Conservation (phyloP, 2,329 filamentous ascomycete species). For the Colletotrichum sansevieriae region DNA sequence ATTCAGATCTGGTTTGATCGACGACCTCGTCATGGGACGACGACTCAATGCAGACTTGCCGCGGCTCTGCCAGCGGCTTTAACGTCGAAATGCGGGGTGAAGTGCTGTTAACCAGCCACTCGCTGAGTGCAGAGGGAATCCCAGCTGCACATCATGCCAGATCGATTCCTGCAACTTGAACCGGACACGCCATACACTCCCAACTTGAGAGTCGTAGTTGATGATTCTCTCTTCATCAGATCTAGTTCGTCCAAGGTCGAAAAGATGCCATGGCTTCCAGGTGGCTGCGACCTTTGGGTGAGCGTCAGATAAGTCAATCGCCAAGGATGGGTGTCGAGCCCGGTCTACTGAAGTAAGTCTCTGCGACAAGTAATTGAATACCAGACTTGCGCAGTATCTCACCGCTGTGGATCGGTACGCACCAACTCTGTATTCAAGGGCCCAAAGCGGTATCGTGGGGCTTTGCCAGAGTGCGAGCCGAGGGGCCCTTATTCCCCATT, state of each 20-base stretch:
- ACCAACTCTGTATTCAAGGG: conserved; percentile 13
- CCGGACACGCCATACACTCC: conserved; percentile 2
- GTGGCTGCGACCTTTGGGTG: conserved; percentile 1
- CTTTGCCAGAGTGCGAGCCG: conserved; percentile 1
- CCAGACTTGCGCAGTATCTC: neutral
- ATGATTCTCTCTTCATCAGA: conserved; percentile 22
- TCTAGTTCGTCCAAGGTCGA: conserved; percentile 40
- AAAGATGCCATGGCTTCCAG: conserved; percentile 20
- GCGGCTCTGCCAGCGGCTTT: conserved; percentile 16
- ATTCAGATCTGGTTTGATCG: conserved; percentile 41
- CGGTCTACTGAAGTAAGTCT: too few relatives aligned
- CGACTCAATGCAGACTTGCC: conserved; percentile 18
- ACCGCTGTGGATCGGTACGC: conserved; percentile 12
- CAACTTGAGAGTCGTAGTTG: neutral
- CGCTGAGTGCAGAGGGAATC: neutral
- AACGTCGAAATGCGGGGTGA: conserved; percentile 34
- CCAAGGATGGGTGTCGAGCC: too few relatives aligned
- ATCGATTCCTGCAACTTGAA: conserved; percentile 38
- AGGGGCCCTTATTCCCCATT: neutral
- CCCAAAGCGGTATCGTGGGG: conserved; percentile 28
- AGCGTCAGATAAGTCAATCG: neutral
- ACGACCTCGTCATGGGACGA: conserved; percentile 24
- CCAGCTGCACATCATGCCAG: conserved; percentile 37
- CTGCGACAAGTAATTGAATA: neutral
- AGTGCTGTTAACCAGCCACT: neutral